Evolutionary conservation across 495 filamentous ascomycete genomes (phyloP).

Genomic region (Penicillium salamii): DNA sequence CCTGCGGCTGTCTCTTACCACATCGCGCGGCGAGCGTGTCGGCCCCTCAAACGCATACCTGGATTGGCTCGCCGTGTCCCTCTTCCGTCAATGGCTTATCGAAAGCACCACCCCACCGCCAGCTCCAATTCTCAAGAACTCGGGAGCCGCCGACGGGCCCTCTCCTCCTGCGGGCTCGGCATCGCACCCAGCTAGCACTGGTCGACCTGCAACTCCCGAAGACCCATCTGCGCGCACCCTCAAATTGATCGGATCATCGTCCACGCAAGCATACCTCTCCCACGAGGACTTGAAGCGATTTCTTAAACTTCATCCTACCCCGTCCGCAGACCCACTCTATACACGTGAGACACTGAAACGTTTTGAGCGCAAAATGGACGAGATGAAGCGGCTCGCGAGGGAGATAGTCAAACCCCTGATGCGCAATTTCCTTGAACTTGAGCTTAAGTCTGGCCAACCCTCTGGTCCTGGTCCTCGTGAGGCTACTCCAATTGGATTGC

Average conservation of each 20-base stretch:
- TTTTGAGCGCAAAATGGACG: slow-evolving; percentile 83
- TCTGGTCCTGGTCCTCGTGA: slow-evolving; percentile 9
- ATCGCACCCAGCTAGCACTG: slow-evolving; percentile 18
- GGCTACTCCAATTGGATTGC: slow-evolving; percentile 39
- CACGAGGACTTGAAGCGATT: slow-evolving; percentile 90
- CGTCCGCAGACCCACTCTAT: slow-evolving; percentile 56
- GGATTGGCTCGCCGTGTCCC: slow-evolving; percentile 80
- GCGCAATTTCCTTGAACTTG: slow-evolving; percentile 77
- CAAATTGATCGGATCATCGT: slow-evolving; percentile 61
- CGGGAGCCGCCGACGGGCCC: slow-evolving; percentile 17
- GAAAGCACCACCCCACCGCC: slow-evolving; percentile 77
- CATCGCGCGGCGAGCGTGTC: slow-evolving; percentile 75
- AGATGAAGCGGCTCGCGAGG: slow-evolving; percentile 76
- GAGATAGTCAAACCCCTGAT: slow-evolving; percentile 84
- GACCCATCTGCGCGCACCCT: slow-evolving; percentile 62
- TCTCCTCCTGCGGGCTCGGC: slow-evolving; percentile 25
- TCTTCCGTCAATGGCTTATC: slow-evolving; percentile 88
- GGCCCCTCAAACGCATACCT: slow-evolving; percentile 73
- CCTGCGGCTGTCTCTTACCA: slow-evolving; percentile 76
- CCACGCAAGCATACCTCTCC: slow-evolving; percentile 61
- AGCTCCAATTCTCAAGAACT: slow-evolving; percentile 44
- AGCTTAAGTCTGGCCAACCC: slow-evolving; percentile 47
- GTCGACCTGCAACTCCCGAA: slow-evolving; percentile 18
- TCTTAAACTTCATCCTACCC: slow-evolving; percentile 60
- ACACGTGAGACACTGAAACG: slow-evolving; percentile 72